Percentiles rank a stretch among this genome's conserved stretches.
Evolutionary conservation across 257 asterid genomes (phyloP).

Genomic region (Scutellaria galericulata): DNA sequence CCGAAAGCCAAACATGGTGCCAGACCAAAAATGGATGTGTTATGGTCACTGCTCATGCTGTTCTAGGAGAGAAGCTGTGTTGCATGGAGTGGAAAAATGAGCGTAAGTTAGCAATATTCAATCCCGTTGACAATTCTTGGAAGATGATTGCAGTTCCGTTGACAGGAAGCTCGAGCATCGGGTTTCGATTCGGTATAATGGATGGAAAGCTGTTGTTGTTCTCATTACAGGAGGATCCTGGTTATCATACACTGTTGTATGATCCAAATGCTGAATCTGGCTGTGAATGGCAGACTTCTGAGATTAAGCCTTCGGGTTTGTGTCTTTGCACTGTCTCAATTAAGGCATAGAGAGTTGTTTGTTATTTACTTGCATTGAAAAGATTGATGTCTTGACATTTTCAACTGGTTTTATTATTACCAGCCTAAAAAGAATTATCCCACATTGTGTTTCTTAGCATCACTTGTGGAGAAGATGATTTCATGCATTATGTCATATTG

Average conservation of each 20-base stretch:
- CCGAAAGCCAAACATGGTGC: slow-evolving; percentile 57
- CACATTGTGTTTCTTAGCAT: too few species aligned
- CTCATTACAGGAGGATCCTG: slow-evolving; percentile 54
- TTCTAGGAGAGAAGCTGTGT: slow-evolving; percentile 64
- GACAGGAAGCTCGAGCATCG: slow-evolving; percentile 64
- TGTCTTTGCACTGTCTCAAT: slow-evolving; percentile 71
- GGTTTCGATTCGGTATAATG: slow-evolving; percentile 67
- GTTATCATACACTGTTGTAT: slow-evolving; percentile 55
- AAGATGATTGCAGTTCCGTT: slow-evolving; percentile 67
- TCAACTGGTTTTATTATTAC: not conserved
- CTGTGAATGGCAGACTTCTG: slow-evolving; percentile 64
- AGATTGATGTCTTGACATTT: not conserved
- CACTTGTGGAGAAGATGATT: too few species aligned
- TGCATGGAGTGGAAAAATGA: slow-evolving; percentile 91
- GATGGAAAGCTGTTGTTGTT: slow-evolving; percentile 75
- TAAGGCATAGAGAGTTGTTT: slow-evolving; percentile 47
- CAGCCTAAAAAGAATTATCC: not conserved
- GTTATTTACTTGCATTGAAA: too few species aligned
- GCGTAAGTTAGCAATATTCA: slow-evolving; percentile 62
- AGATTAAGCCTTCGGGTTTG: slow-evolving; percentile 63
- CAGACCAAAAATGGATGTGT: slow-evolving; percentile 85
- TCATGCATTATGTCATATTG: too few species aligned
- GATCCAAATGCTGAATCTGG: slow-evolving; percentile 76
- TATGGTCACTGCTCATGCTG: slow-evolving; percentile 89
- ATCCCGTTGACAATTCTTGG: slow-evolving; percentile 66